A percentile compares a stretch with the other conserved stretches of the same genome.
Evolutionary conservation across 2,329 filamentous ascomycete genomes (phyloP).

Genomic region (Passalora sequoiae): DNA sequence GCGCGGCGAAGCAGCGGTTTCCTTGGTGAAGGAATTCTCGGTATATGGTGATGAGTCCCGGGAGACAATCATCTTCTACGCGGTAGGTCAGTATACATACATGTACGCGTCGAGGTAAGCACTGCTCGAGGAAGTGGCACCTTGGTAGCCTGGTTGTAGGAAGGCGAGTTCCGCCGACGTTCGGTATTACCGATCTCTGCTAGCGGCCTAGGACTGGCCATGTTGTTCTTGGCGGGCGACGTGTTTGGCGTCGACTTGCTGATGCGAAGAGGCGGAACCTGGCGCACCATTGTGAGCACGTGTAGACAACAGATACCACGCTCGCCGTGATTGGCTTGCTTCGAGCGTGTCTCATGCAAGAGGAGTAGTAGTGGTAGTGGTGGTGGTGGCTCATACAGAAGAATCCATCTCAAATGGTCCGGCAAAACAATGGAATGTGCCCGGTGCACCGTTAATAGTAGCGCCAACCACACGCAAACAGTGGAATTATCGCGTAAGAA

Average conservation of each 20-base stretch:
- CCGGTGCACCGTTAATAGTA: conserved; percentile 13
- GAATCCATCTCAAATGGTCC: not conserved
- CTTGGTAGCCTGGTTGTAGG: conserved; percentile 72
- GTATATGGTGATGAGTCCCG: conserved; percentile 72
- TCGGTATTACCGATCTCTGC: conserved; percentile 85
- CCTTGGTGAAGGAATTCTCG: conserved; percentile 31
- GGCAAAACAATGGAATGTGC: conserved; percentile 18
- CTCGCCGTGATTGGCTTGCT: not conserved
- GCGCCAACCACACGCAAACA: not conserved
- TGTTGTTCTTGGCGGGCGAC: conserved; percentile 62
- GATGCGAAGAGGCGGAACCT: conserved; percentile 74
- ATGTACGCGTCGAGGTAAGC: too few species aligned
- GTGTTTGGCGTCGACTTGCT: conserved; percentile 60
- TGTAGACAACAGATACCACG: too few species aligned
- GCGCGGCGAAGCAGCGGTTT: conserved; percentile 58
- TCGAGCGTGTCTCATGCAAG: not conserved
- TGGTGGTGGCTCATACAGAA: conserved; percentile 19
- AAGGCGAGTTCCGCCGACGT: conserved; percentile 84
- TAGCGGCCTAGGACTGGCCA: conserved; percentile 64
- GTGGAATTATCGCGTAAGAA: not conserved
- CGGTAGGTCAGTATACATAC: conserved; percentile 23
- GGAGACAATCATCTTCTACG: conserved; percentile 62
- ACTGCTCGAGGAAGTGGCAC: conserved; percentile 46
- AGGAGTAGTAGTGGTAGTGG: not conserved
- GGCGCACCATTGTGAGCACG: conserved; percentile 23